Evolutionary conservation across 306 rosid genomes (phyloP), one percentile per base, ranked within the genome.

Genomic region (Dryas drummondii): DNA sequence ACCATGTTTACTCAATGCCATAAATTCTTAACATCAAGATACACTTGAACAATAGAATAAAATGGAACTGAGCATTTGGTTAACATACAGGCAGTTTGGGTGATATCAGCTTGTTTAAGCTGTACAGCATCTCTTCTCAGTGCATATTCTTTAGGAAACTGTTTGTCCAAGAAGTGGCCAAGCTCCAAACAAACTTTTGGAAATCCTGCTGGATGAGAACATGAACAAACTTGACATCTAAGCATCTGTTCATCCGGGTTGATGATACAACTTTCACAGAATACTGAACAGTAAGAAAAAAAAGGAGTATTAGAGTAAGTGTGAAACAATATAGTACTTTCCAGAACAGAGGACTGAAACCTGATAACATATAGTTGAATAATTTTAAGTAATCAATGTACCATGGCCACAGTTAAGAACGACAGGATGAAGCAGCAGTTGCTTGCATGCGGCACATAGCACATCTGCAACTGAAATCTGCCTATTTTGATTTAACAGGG

Each of bases 361-460:
- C 52, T 40, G 19, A 65, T 56, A 78, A 10, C 4, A 65, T 7
- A 51, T 5, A 70, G 76, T 60, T 71, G 65, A 80, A 76, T 61
- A 19, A 78, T 79, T 10, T 22, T 68, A 57, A 65, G 50, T 45
- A 59, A 47, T 76, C 48, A 40, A 56, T 68, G 27, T 89, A 93
- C 98, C 96, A 64, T 93, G 97, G 57, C 98, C 98, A 83, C 98
- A 93, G 72, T 89, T 88, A 71, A 91, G 91, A 85, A 86, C 97
- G 64, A 88, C 82, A 44, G 97, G 98, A 73, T 15, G 86, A 83
- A 82, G 84, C n/a, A 88, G 83, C 51, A 93, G 79, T 47, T 79
- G 89, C 68, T 86, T 88, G 97, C 98, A 93, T 54, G 77, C 81
- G 42, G 59, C 77, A 83, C 97, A 93, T 69, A 71, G 73, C 79